Conservation (phyloP, 805 yeast species). For the Candida sakaeoensis region DNA sequence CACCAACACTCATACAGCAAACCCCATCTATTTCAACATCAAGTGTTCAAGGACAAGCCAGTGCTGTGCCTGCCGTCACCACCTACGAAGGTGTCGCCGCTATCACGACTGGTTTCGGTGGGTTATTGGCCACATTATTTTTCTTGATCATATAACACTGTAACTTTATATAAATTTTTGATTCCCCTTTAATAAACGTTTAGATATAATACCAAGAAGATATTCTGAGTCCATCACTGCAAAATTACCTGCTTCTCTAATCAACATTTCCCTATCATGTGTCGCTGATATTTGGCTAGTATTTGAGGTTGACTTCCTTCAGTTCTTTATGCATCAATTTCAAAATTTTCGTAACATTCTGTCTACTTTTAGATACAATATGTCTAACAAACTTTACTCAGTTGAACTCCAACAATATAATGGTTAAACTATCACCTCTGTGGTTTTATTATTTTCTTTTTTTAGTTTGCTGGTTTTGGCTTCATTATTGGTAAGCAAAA, state of each 20-base stretch:
- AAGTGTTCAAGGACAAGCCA: neutral
- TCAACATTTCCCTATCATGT: no score
- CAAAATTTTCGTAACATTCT: no score
- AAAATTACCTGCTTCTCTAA: no score
- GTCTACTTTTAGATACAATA: no score
- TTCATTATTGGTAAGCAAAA: no score
- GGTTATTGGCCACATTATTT: slow-evolving; percentile 3
- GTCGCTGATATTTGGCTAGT: no score
- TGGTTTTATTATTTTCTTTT: neutral
- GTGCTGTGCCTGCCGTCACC: neutral
- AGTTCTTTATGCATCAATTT: no score
- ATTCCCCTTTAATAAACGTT: neutral
- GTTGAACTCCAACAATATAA: neutral
- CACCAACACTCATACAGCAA: slow-evolving; percentile 18
- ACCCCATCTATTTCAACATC: slow-evolving; percentile 4
- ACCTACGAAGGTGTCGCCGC: slow-evolving; percentile 6
- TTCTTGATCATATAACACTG: slow-evolving; percentile 2
- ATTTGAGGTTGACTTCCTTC: no score
- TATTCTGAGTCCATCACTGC: no score
- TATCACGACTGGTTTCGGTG: slow-evolving; percentile 3
- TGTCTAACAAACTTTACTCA: slow-evolving; percentile 1
- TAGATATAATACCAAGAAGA: no score
- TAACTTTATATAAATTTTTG: neutral
- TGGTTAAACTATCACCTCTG: neutral
- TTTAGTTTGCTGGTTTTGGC: neutral